A percentile compares a stretch with the other conserved stretches of the same genome.
These are phyloP conservation scores for Globisporangium sylvaticum DNA, from an alignment of 352 stramenopile species.

Conservation along the genomic window DNA sequence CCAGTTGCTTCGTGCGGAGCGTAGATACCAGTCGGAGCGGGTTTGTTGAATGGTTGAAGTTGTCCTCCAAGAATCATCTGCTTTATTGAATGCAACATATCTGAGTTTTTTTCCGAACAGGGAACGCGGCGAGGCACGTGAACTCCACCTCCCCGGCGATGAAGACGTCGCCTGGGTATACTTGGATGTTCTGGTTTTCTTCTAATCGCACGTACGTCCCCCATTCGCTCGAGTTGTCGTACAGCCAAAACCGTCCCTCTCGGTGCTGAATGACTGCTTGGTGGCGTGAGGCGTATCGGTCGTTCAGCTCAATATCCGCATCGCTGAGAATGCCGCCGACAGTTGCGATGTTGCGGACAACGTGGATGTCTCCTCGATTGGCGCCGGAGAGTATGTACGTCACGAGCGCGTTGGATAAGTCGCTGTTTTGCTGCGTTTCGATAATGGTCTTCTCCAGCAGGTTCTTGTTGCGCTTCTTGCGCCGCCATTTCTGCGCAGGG, in stretches of 20 bases:
- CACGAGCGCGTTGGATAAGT: slow-evolving; percentile 55
- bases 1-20: neutral
- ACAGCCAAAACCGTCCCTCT: slow-evolving; percentile 69
- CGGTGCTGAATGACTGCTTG: slow-evolving; percentile 75
- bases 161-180: slow-evolving; percentile 67
- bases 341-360: slow-evolving; percentile 61
- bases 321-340: slow-evolving; percentile 49
- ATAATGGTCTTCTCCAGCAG: slow-evolving; percentile 57
- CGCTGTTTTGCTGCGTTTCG: slow-evolving; percentile 44
- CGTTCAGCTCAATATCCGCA: slow-evolving; percentile 70
- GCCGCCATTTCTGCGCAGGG: slow-evolving; percentile 48
- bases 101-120: slow-evolving; percentile 50
- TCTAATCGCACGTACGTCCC: slow-evolving; percentile 74
- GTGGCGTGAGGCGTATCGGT: slow-evolving; percentile 47
- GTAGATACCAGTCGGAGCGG: neutral
- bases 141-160: slow-evolving; percentile 73
- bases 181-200: slow-evolving; percentile 58
- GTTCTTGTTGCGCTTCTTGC: slow-evolving; percentile 74
- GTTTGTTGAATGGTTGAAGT: neutral
- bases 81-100: slow-evolving; percentile 46
- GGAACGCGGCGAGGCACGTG: slow-evolving; percentile 60
- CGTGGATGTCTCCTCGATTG: slow-evolving; percentile 73
- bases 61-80: neutral
- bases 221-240: slow-evolving; percentile 64
- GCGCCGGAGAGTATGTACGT: slow-evolving; percentile 75